A percentile compares a stretch with the other conserved stretches of the same genome.
These are phyloP conservation scores for Phylloporus gajari DNA, from an alignment of 1,284 basidiomycete species.

Conservation along the genomic window DNA sequence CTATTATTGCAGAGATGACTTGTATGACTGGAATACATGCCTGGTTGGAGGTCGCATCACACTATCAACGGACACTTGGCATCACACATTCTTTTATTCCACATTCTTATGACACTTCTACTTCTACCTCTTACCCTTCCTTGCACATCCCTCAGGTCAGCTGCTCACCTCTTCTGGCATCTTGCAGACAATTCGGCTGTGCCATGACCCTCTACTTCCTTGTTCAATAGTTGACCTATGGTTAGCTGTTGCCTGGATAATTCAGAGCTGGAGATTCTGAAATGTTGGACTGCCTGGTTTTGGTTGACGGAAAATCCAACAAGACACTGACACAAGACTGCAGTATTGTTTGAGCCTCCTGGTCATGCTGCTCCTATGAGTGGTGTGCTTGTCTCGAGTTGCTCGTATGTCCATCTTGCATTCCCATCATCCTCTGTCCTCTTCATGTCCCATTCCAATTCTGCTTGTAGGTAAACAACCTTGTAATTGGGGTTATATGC, in stretches of 20 bases:
- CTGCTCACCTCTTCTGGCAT: slow-evolving; percentile 29
- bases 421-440: slow-evolving; percentile 54
- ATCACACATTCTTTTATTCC: slow-evolving; percentile 64
- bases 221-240: slow-evolving; percentile 30
- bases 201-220: slow-evolving; percentile 47
- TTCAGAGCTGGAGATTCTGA: slow-evolving; percentile 46
- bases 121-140: slow-evolving; percentile 1
- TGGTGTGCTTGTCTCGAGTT: slow-evolving; percentile 64
- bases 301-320: slow-evolving; percentile 59
- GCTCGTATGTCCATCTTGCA: slow-evolving; percentile 55
- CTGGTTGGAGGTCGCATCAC: slow-evolving; percentile 65
- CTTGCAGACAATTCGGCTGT: slow-evolving; percentile 55
- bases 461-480: slow-evolving; percentile 74
- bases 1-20: slow-evolving; percentile 51
- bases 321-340: slow-evolving; percentile 78
- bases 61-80: slow-evolving; percentile 55
- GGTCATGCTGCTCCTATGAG: slow-evolving; percentile 49
- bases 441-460: slow-evolving; percentile 57
- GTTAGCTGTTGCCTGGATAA: slow-evolving; percentile 24
- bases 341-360: slow-evolving; percentile 60
- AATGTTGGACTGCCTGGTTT: slow-evolving; percentile 53
- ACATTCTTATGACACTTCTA: slow-evolving; percentile 43
- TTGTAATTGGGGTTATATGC: slow-evolving; percentile 80
- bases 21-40: slow-evolving; percentile 61
- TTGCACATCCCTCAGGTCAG: slow-evolving; percentile 31